Evolutionary conservation across 1,284 basidiomycete species (phyloP).

Genomic region (Violaceomyces palustris): DNA sequence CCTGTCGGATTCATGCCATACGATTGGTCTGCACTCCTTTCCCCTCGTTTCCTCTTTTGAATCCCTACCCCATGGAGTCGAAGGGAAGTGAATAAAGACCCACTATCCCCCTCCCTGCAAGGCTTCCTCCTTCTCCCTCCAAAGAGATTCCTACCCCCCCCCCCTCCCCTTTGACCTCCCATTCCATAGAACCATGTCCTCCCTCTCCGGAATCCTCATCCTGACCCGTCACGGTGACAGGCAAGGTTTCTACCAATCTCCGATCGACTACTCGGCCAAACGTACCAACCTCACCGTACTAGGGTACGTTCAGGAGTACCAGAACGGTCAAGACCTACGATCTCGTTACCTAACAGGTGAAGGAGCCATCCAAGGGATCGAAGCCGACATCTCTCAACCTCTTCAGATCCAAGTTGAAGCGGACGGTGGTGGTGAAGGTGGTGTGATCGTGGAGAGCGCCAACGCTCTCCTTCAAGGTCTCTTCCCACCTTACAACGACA

Average conservation of each 20-base stretch:
- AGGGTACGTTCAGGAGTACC: slow-evolving; percentile 67
- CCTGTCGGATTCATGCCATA: too few relatives aligned
- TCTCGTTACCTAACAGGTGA: slow-evolving; percentile 64
- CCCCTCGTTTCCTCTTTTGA: too few relatives aligned
- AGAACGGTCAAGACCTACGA: slow-evolving; percentile 67
- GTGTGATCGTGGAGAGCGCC: slow-evolving; percentile 70
- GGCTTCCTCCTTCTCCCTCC: too few relatives aligned
- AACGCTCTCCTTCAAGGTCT: slow-evolving; percentile 54
- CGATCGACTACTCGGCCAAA: slow-evolving; percentile 60
- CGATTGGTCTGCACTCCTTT: too few relatives aligned
- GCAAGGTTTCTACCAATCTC: slow-evolving; percentile 52
- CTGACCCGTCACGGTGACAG: slow-evolving; percentile 80
- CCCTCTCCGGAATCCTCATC: slow-evolving; percentile 69
- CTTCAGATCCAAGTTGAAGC: slow-evolving; percentile 29
- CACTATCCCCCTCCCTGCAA: too few relatives aligned
- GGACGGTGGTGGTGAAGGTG: slow-evolving; percentile 69
- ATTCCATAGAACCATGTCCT: slow-evolving; percentile 6
- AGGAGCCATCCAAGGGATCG: slow-evolving; percentile 62
- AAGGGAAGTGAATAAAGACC: too few relatives aligned
- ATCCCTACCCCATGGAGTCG: too few relatives aligned
- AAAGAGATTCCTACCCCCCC: too few relatives aligned
- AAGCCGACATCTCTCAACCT: slow-evolving; percentile 19
- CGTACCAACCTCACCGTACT: slow-evolving; percentile 74
- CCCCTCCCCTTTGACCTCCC: too few relatives aligned
- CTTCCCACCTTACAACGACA: slow-evolving; percentile 41